Base-by-base conservation (phyloP, 2,329 filamentous ascomycete species). In the Cercospora sp. region DNA sequence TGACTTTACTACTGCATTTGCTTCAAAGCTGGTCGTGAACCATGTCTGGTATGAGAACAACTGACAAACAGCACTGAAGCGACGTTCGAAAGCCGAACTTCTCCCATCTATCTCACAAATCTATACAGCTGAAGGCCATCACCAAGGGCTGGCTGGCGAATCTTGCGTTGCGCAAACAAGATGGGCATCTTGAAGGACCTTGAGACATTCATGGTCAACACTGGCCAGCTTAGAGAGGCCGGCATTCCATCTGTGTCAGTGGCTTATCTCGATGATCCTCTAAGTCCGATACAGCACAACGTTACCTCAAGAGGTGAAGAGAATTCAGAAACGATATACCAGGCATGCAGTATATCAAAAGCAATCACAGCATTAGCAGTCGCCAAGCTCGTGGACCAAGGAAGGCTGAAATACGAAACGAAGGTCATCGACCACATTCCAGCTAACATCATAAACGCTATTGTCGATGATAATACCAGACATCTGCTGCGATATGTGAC, bases 271-370 rank as follows among this genome's bases (percentile, higher is more conserved):
- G 65, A 69, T 12, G 62, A 69, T 13, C 69, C 69, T 28, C 39
- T 64, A 8, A 69, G 67, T 28, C 66, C 63, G 23, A 65, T 71
- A n/a, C 45, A 70, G 48, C 39, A 69, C 4, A 66, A 70, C 26
- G 63, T 70, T 28, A 67, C 70, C 13, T 70, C 68, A 1, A 69
- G 64, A 13, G 71, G 69, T 26, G 36, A 64, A 28, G 72, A 76
- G 20, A 67, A 74, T 33, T 62, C 59, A 10, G 67, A 73, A 13
- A 75, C 74, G 10, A 42, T 75, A 5, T 76, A 73, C 45, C 72
- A 76, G 67, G 71, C 72, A 5, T 72, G 73, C 69, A 75, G 73
- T 31, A 75, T 76, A 16, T 75, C 70, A 13, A 76, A 76, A 63
- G 68, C 73, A 12, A 72, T 75, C 36, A 71, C 72, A 13, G 71